Evolutionary conservation across 1,139 yeast genomes (phyloP), one percentile per base, ranked within the genome.

Genomic region (Debaryomyces subglobosus): DNA sequence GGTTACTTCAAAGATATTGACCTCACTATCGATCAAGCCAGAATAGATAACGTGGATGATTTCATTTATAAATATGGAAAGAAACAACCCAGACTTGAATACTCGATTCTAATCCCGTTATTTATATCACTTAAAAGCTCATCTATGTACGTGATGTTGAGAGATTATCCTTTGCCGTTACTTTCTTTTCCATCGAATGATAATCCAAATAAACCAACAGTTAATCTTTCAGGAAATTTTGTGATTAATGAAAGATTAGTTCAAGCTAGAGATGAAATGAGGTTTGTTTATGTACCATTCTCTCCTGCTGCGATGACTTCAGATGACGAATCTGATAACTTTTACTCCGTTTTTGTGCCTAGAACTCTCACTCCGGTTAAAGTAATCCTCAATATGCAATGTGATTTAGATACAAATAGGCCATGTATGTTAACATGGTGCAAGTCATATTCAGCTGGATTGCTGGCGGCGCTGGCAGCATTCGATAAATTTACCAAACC

Each of bases 401-500:
- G 77, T 47, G 61, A 67, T 34, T 60, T 77, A 36, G 63, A 58
- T 34, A 62, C 76, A 0, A 73, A 72, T 21, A 55, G 71, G 40
- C 70, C 81, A 4, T 77, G 79, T 51, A 65, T 70, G 49, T 53
- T 77, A 1, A 69, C 73, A 33, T 77, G 79, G 79, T 68, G 77
- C 49, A 76, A 74, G 51, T 64, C 79, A 0, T 74, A 74, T 50
- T 74, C 61, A 49, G 67, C 80, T 1, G 74, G 73, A 2, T 49
- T 77, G 12, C 68, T 65, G 67, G 65, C 74, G 5, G 68, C 59
- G 39, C 62, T 61, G 51, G 59, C 58, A 52, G 79, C 67, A 67
- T 83, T 69, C 54, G 86, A 59, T 63, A 88, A 71, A 66, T 82
- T 70, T 78, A 85, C 78, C 44, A 86, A 85, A 55, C 89, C 91